Evolutionary conservation across 2,329 filamentous ascomycete genomes (phyloP).

Genomic region (Colletotrichum cereale): DNA sequence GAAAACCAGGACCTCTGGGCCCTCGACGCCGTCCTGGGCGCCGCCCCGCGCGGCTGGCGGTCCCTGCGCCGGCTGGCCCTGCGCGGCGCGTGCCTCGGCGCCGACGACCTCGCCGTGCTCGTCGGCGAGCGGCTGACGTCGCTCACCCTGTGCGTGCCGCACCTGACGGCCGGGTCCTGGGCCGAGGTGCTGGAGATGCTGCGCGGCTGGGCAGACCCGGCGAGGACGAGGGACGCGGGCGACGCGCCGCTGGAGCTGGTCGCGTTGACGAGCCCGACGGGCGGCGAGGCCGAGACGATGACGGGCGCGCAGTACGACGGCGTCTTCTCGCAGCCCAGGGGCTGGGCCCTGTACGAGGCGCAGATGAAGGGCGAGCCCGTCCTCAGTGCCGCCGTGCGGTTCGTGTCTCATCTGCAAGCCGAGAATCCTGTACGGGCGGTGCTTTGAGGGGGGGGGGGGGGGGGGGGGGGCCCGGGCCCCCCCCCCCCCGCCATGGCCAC

Average conservation of each 20-base stretch:
- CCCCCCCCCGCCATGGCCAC: too few species aligned
- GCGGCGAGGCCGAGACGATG: background rate
- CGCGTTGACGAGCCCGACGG: background rate
- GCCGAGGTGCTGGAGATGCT: conserved; percentile 8
- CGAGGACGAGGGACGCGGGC: background rate
- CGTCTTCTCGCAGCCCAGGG: background rate
- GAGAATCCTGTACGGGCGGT: background rate
- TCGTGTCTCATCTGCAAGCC: background rate
- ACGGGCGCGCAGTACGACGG: background rate
- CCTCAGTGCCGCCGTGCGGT: background rate
- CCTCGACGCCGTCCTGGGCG: background rate
- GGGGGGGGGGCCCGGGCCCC: too few species aligned
- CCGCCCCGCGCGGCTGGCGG: background rate
- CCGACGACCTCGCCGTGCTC: background rate
- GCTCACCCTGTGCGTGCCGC: background rate
- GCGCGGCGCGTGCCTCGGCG: background rate
- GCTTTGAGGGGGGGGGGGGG: background rate
- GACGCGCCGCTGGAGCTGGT: background rate
- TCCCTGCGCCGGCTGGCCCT: background rate
- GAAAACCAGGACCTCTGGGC: conserved; percentile 10
- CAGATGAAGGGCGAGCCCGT: too few species aligned
- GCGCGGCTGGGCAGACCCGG: background rate
- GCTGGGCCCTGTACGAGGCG: background rate
- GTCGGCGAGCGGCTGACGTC: background rate
- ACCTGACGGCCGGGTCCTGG: conserved; percentile 1